Evolutionary conservation across 768 basidiomycete species (phyloP), one percentile per base, ranked within the genome.

Genomic region (Zangia roseola): DNA sequence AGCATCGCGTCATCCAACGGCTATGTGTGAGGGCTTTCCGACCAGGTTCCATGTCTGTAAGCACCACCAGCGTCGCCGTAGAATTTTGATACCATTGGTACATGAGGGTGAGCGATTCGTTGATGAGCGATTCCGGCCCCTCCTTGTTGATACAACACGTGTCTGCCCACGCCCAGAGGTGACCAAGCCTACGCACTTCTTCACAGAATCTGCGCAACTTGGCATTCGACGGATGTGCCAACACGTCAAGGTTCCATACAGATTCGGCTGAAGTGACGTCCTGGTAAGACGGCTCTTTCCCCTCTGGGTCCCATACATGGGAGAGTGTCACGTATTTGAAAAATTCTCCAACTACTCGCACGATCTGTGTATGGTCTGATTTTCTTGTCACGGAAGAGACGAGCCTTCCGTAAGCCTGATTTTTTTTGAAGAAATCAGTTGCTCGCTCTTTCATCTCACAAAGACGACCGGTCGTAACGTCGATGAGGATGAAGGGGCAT

Each of bases 401-500:
- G 4, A 45, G 35, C 25, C 17, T 36, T 36, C 26, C 17, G 36
- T 37, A 45, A 2, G 16, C 14, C 21, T 8, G 44, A 19, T 25
- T 36, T 6, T 17, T 17, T 35, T 30, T 24, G 36, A 45, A 45
- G 2, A 28, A 17, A 12, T 16, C n/a, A 19, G 10, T 10, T 14
- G 30, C 30, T 25, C 44, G 44, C 25, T 45, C 36, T 17, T 20
- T 34, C 12, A 9, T n/a, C n/a, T 33, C 19, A 3, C 42, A 43
- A 34, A 51, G 45, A 17, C 16, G 5, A 21, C 46, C 40, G 20
- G 31, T 47, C 37, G 33, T 36, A 38, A 42, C 55, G 31, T 40
- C 40, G 3, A 52, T 48, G 36, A 43, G 52, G 44, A 26, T 52
- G 36, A 43, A 40, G 20, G 39, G 55, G n/a, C 30, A 33, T n/a